phyloP scores from a whole-genome alignment of 495 filamentous ascomycete species.

The Podospora fimiseda region DNA sequence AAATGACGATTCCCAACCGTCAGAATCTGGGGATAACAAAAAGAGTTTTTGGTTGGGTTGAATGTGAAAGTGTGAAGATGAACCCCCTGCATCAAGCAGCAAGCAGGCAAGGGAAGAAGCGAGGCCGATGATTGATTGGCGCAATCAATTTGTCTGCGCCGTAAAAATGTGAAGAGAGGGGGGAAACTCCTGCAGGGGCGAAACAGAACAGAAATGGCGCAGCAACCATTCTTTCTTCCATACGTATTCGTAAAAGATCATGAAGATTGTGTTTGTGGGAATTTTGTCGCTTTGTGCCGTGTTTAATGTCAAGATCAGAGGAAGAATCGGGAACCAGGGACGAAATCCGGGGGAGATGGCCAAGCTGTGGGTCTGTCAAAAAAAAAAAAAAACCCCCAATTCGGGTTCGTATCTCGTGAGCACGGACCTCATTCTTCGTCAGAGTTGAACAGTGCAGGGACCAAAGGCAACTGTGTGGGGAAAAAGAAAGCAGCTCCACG shows the following conservation, averaged over 20 bases:
- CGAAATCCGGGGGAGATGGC: conserved; percentile 8
- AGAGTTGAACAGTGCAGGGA: too few relatives aligned
- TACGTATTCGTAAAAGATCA: too few relatives aligned
- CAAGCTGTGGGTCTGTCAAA: not conserved
- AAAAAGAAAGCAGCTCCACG: conserved; percentile 1
- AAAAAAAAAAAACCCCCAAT: too few relatives aligned
- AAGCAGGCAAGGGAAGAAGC: not conserved
- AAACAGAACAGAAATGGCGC: not conserved
- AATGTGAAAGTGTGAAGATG: too few relatives aligned
- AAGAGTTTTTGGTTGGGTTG: too few relatives aligned
- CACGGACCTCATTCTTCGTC: too few relatives aligned
- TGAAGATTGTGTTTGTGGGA: too few relatives aligned
- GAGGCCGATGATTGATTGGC: not conserved
- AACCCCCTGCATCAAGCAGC: not conserved
- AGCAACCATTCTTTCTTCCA: too few relatives aligned
- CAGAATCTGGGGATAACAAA: too few relatives aligned
- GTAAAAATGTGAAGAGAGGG: not conserved
- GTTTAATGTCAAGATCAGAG: not conserved
- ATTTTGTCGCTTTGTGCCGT: not conserved
- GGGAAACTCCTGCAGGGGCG: not conserved
- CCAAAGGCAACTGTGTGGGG: not conserved
- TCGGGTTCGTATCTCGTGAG: too few relatives aligned
- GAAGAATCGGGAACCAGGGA: conserved; percentile 15
- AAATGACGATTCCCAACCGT: too few relatives aligned
- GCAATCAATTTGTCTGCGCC: not conserved